These are phyloP conservation scores for Cercospora berteroae DNA, from an alignment of 2,329 filamentous ascomycete genomes.

Conservation along the genomic window DNA sequence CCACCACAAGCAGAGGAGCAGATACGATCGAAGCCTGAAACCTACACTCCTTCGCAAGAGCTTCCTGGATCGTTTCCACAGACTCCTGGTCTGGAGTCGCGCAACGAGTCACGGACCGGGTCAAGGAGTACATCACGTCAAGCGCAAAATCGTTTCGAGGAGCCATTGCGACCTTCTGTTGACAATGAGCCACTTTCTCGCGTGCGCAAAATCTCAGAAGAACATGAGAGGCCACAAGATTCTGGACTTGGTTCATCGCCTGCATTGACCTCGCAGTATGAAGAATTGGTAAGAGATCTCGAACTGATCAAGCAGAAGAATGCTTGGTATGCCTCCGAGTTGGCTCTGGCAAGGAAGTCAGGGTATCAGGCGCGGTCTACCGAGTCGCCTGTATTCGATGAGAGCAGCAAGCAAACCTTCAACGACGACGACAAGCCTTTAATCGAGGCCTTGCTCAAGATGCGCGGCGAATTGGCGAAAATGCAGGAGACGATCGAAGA, in stretches of 20 bases:
- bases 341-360: slow-evolving; percentile 85
- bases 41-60: slow-evolving; percentile 35
- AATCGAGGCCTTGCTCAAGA: slow-evolving; percentile 85
- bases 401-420: slow-evolving; percentile 73
- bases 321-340: slow-evolving; percentile 94
- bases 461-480: slow-evolving; percentile 84
- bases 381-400: slow-evolving; percentile 66
- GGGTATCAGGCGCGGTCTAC: slow-evolving; percentile 71
- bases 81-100: slow-evolving; percentile 18
- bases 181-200: slow-evolving; percentile 32
- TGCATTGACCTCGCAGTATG: slow-evolving; percentile 63
- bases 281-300: slow-evolving; percentile 79
- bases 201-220: slow-evolving; percentile 31
- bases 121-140: slow-evolving; percentile 15
- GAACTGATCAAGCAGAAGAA: slow-evolving; percentile 82
- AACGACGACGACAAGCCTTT: slow-evolving; percentile 89
- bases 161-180: slow-evolving; percentile 28
- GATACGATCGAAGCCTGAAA: slow-evolving; percentile 31
- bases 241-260: slow-evolving; percentile 60
- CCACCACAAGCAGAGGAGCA: slow-evolving; percentile 11
- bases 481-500: slow-evolving; percentile 88
- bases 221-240: slow-evolving; percentile 56
- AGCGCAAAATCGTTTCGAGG: slow-evolving; percentile 20
- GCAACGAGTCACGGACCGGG: slow-evolving; percentile 20
- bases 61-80: slow-evolving; percentile 5